Conservation (phyloP, 2,329 filamentous ascomycete genomes). For the Geosmithia putterillii region DNA sequence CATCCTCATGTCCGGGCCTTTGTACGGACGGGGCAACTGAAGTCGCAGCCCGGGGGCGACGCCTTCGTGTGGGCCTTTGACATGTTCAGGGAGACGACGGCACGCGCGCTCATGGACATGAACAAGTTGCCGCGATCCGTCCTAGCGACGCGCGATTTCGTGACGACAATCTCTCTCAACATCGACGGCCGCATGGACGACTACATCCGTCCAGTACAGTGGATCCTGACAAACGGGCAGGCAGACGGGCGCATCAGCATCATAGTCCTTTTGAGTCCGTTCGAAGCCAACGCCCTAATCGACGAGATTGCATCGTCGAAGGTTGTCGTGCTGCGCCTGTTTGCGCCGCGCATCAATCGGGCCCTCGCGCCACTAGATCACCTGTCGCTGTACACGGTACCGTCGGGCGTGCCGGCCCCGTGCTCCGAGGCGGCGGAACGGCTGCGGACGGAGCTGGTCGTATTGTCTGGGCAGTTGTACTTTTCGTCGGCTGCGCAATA, state of each 20-base stretch:
- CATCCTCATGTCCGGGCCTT: constrained; percentile 10
- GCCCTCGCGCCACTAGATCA: constrained; percentile 7
- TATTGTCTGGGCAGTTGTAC: constrained; percentile 60
- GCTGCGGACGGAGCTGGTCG: constrained; percentile 37
- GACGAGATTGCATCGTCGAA: constrained; percentile 18
- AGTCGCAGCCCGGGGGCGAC: background rate
- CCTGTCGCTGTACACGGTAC: constrained; percentile 8
- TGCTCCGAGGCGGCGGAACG: too few relatives aligned
- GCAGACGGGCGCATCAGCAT: background rate
- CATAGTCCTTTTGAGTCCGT: constrained; percentile 35
- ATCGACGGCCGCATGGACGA: background rate
- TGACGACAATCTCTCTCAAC: background rate
- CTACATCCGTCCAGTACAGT: background rate
- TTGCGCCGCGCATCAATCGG: constrained; percentile 30
- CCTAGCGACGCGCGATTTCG: background rate
- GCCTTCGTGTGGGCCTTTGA: constrained; percentile 1
- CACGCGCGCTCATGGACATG: background rate
- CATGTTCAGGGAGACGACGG: background rate
- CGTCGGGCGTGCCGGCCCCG: too few relatives aligned
- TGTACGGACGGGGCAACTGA: constrained; percentile 2
- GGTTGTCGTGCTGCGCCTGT: constrained; percentile 34
- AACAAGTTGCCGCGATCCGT: background rate
- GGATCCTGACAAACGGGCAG: background rate
- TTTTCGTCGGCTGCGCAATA: constrained; percentile 44
- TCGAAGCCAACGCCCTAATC: constrained; percentile 43